Conservation (phyloP, 2,329 filamentous ascomycete genomes). For the Colletotrichum lentis region DNA sequence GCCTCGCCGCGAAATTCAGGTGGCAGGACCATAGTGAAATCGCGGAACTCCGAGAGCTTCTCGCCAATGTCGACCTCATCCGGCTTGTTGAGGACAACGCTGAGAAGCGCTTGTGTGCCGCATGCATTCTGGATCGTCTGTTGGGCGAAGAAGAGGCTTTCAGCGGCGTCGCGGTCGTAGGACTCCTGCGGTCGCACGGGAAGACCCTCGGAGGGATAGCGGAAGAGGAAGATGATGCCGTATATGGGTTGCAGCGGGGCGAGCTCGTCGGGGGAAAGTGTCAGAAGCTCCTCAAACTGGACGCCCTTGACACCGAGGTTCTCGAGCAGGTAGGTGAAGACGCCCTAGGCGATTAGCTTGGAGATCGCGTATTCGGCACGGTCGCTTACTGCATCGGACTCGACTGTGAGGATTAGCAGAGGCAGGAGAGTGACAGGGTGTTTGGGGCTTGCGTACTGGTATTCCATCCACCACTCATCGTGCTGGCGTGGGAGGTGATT, state of each 20-base stretch:
- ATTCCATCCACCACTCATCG: slow-evolving; percentile 89
- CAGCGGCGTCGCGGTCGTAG: slow-evolving; percentile 78
- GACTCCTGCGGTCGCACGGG: slow-evolving; percentile 44
- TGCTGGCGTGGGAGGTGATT: slow-evolving; percentile 33
- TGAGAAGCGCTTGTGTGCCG: slow-evolving; percentile 93
- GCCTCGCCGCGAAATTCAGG: slow-evolving; percentile 72
- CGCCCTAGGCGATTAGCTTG: slow-evolving; percentile 65
- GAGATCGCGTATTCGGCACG: neutral
- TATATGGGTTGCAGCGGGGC: slow-evolving; percentile 79
- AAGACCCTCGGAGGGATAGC: slow-evolving; percentile 81
- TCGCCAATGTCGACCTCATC: slow-evolving; percentile 75
- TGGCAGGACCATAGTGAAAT: slow-evolving; percentile 86
- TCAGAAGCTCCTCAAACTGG: slow-evolving; percentile 95
- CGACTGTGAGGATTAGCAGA: slow-evolving; percentile 60
- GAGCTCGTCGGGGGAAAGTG: slow-evolving; percentile 80
- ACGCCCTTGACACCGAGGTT: slow-evolving; percentile 89
- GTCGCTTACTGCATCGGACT: slow-evolving; percentile 85
- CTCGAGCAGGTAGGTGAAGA: slow-evolving; percentile 96
- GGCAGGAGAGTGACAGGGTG: slow-evolving; percentile 14
- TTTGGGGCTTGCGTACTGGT: slow-evolving; percentile 67
- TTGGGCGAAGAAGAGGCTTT: slow-evolving; percentile 88
- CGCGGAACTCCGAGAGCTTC: slow-evolving; percentile 79
- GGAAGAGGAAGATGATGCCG: slow-evolving; percentile 99
- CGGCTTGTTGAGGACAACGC: slow-evolving; percentile 87
- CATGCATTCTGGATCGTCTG: slow-evolving; percentile 99